Evolutionary conservation across 345 rosid genomes (phyloP), one percentile per base, ranked within the genome.

Genomic region (Lepidium didymum): DNA sequence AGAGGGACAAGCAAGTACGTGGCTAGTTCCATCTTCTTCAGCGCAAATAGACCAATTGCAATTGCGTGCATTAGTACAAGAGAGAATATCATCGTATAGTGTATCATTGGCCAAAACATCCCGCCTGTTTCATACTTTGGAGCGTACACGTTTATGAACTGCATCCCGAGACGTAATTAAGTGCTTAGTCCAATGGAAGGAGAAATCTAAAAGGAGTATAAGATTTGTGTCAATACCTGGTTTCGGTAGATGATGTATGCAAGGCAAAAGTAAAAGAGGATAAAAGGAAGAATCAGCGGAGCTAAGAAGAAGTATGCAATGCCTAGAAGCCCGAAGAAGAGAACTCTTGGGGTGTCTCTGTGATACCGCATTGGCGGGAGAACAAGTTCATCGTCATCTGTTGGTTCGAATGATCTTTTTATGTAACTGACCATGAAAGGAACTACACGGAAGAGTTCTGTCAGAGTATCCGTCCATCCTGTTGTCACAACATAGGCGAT

Each of bases 71-170:
- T 94, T 23, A 94, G 90, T 45, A 93, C 79, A 47, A 88, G 81
- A 53, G 97, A 90, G 75, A 93, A 93, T 77, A 90, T 83, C 90
- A 82, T 85, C 0, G 92, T 84, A 65, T 90, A 85, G 83, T 93
- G 99, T 64, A 86, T 89, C 46, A 85, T 90, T 6, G 99, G 99
- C 99, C 99, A 90, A 81, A 90, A 90, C 75, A 85, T 87, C 67
- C 99, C 99, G 0, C 85, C 97, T 2, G 96, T 88, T 69, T 94
- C 99, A 40, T 87, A 87, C 83, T 77, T 87, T 5, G 97, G 92
- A 10, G 66, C 86, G 74, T 90, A 94, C 11, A 94, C 99, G 64
- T 90, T 87, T 49, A 88, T 60, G 78, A 90, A 88, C 99, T 93
- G 92, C 84, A 83, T 12, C 45, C 56, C 0, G 23, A 64, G 68